phyloP scores from a whole-genome alignment of 2,329 filamentous ascomycete species.

The Colletotrichum higginsianum region DNA sequence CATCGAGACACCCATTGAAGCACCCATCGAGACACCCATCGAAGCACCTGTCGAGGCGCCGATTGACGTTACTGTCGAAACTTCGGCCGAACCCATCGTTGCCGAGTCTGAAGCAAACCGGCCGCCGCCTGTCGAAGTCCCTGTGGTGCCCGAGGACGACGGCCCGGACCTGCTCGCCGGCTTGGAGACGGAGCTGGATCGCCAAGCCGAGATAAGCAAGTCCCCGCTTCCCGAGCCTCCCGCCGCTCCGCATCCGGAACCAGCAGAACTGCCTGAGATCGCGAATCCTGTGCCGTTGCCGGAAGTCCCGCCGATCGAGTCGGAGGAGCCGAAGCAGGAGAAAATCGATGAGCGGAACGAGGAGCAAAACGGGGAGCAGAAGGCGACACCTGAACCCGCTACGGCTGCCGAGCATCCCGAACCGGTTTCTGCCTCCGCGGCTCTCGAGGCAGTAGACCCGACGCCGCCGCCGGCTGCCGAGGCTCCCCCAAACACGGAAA shows the following conservation, averaged over 20 bases:
- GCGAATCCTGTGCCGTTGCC: slow-evolving; percentile 31
- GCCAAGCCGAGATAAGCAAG: slow-evolving; percentile 34
- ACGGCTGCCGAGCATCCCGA: not conserved
- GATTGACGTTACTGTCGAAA: slow-evolving; percentile 1
- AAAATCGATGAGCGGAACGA: not conserved
- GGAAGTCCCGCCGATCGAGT: slow-evolving; percentile 25
- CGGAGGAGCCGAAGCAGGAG: slow-evolving; percentile 4
- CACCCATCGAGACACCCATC: not conserved
- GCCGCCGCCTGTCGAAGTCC: slow-evolving; percentile 2
- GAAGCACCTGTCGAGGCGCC: not conserved
- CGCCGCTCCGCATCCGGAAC: slow-evolving; percentile 31
- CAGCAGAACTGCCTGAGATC: slow-evolving; percentile 29
- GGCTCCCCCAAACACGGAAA: not conserved
- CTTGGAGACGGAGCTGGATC: slow-evolving; percentile 41
- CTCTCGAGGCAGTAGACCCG: not conserved
- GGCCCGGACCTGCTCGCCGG: slow-evolving; percentile 42
- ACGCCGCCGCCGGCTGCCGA: not conserved
- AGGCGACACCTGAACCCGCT: not conserved
- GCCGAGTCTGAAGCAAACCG: slow-evolving; percentile 24
- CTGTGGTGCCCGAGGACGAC: slow-evolving; percentile 25
- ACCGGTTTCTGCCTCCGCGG: not conserved
- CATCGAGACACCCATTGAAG: not conserved
- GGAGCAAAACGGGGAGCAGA: not conserved
- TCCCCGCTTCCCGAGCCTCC: slow-evolving; percentile 33
- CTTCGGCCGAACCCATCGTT: slow-evolving; percentile 8